phyloP scores from a whole-genome alignment of 345 rosid genomes.

The Pistacia atlantica region DNA sequence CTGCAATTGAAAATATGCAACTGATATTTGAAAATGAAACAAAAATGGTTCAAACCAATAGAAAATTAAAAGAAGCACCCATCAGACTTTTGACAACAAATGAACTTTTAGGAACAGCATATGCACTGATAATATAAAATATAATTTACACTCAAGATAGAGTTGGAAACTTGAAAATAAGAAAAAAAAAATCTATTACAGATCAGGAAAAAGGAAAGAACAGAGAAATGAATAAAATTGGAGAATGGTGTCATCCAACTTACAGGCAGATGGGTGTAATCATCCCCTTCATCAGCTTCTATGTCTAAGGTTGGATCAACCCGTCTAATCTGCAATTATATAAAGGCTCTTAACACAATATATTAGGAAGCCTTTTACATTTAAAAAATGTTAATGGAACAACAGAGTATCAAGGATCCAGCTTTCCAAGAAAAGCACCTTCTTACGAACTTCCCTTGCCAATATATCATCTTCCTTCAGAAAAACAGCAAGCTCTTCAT shows the following conservation, averaged over 20 bases:
- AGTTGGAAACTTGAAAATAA: neutral
- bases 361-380: slow-evolving; percentile 6
- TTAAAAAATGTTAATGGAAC: slow-evolving; percentile 6
- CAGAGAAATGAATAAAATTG: neutral
- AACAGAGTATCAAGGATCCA: neutral
- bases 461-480: slow-evolving; percentile 86
- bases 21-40: slow-evolving; percentile 2
- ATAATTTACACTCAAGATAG: neutral
- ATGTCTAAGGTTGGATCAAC: slow-evolving; percentile 96
- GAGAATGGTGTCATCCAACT: slow-evolving; percentile 23
- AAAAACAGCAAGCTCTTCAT: slow-evolving; percentile 91
- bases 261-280: slow-evolving; percentile 92
- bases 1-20: slow-evolving; percentile 38
- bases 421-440: slow-evolving; percentile 50
- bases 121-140: neutral
- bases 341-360: slow-evolving; percentile 14
- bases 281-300: slow-evolving; percentile 97
- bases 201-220: neutral
- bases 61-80: neutral
- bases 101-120: slow-evolving; percentile 6
- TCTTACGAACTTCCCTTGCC: slow-evolving; percentile 72
- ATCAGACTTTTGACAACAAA: neutral
- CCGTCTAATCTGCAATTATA: slow-evolving; percentile 63
- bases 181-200: neutral
- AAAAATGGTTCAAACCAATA: neutral